A percentile compares a stretch with the other conserved stretches of the same genome.
Conservation (phyloP, 139 green algal species). For the Chlamydomonas sphaeroides region DNA sequence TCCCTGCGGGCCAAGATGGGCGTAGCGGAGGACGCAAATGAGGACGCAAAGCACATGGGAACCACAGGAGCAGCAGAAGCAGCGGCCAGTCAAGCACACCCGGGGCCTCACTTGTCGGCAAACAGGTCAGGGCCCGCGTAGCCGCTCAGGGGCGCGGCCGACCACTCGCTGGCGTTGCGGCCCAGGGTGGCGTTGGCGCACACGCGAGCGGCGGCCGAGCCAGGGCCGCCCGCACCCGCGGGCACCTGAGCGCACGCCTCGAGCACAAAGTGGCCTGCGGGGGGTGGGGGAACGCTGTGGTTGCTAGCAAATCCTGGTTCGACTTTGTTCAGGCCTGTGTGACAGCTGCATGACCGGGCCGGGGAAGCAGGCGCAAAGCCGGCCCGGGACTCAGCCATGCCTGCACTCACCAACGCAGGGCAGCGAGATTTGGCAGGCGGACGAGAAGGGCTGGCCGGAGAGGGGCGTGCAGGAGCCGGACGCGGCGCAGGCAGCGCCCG, state of each 20-base stretch:
- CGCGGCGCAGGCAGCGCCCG: not conserved
- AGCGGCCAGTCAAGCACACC: no score
- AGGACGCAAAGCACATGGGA: no score
- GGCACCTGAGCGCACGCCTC: slow-evolving; percentile 22
- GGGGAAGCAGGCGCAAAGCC: no score
- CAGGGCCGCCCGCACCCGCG: not conserved
- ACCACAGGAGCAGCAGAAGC: no score
- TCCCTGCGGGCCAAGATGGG: not conserved
- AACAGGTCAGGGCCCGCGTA: not conserved
- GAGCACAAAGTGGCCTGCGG: slow-evolving; percentile 49
- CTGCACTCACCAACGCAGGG: no score
- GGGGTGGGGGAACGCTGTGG: no score
- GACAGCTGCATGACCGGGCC: no score
- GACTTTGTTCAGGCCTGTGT: no score
- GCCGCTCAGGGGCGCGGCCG: not conserved
- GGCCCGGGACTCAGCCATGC: no score
- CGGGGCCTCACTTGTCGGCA: slow-evolving; percentile 18
- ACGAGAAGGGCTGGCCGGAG: not conserved
- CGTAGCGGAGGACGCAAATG: no score
- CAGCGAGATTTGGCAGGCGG: slow-evolving; percentile 50
- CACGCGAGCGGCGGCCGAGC: no score
- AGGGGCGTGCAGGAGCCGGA: not conserved
- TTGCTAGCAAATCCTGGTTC: no score
- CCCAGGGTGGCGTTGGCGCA: slow-evolving; percentile 2
- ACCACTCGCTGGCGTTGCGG: slow-evolving; percentile 45